phyloP scores from a whole-genome alignment of 441 rosid genomes.

The Gossypium schwendimanii region DNA sequence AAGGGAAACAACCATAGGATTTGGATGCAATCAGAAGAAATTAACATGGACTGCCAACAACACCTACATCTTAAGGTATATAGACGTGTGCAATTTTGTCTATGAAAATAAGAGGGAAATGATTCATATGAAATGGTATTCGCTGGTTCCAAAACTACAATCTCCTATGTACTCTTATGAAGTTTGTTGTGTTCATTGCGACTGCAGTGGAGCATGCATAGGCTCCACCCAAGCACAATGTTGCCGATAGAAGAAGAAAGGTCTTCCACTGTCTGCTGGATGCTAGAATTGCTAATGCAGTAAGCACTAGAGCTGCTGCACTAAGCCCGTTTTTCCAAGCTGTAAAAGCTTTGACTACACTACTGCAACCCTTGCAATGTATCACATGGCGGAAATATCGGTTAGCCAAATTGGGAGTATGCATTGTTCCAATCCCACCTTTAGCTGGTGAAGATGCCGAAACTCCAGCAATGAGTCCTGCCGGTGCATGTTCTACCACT shows the following conservation, averaged over 20 bases:
- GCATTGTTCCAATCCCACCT: conserved; percentile 68
- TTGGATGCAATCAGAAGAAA: not conserved
- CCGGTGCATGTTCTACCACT: conserved; percentile 84
- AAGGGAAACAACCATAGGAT: not conserved
- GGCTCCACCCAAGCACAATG: conserved; percentile 51
- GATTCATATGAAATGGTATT: not conserved
- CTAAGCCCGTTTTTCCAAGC: conserved; percentile 56
- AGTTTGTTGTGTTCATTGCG: conserved; percentile 71
- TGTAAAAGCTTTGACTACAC: conserved; percentile 42
- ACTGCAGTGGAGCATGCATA: conserved; percentile 54
- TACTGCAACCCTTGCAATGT: conserved; percentile 75
- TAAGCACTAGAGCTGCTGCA: conserved; percentile 34
- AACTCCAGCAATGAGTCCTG: conserved; percentile 60
- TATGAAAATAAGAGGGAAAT: not conserved
- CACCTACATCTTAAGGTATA: not conserved
- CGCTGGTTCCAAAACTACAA: conserved; percentile 20
- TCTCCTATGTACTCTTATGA: conserved; percentile 81
- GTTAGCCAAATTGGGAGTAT: conserved; percentile 70
- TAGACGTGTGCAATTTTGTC: not conserved
- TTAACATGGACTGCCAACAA: not conserved
- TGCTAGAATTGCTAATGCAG: conserved; percentile 60
- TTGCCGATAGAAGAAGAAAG: conserved; percentile 37
- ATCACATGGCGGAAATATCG: conserved; percentile 73
- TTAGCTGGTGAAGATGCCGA: conserved; percentile 78
- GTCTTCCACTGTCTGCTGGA: conserved; percentile 64